phyloP scores from a whole-genome alignment of 129 eudicot species.

The Helianthus annuus region HanXRQr2.0-SUNRISE NC_035435.2:174253848-174254347 shows the following conservation, averaged over 20 bases:
- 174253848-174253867: constrained; percentile 36
- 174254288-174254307: constrained; percentile 43
- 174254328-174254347: constrained; percentile 41
- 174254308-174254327: constrained; percentile 32
- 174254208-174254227: too few species aligned
- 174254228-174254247: constrained; percentile 10
- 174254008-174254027: constrained; percentile 8
- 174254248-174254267: constrained; percentile 26
- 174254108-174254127: constrained; percentile 7
- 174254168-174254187: constrained; percentile 20
- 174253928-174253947: constrained; percentile 19
- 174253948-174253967: constrained; percentile 27
- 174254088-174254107: constrained; percentile 33
- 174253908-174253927: constrained; percentile 14
- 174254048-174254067: constrained; percentile 47
- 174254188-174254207: background rate
- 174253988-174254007: constrained; percentile 25
- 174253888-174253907: constrained; percentile 22
- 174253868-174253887: constrained; percentile 21
- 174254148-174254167: constrained; percentile 43
- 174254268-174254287: constrained; percentile 32
- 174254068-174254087: constrained; percentile 60
- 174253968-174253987: constrained; percentile 16
- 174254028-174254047: constrained; percentile 19
- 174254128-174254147: constrained; percentile 61